Conservation (phyloP, 441 rosid species). For the Populus hybrid region DNA sequence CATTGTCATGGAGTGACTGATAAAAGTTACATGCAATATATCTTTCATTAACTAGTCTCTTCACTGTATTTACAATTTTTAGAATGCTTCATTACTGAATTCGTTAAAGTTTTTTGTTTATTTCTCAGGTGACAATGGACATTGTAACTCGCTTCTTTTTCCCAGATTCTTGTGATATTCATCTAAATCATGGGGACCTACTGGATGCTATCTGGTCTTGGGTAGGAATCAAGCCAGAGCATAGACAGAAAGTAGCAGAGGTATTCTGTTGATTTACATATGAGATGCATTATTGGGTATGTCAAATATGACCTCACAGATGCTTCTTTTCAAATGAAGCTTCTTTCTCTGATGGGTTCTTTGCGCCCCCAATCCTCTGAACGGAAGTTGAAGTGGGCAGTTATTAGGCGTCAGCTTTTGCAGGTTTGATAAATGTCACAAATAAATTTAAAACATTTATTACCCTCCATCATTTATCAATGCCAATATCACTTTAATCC, state of each 20-base stretch:
- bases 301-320: slow-evolving; percentile 25
- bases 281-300: slow-evolving; percentile 17
- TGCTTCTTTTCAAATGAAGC: slow-evolving; percentile 48
- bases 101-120: slow-evolving; percentile 12
- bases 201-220: slow-evolving; percentile 95
- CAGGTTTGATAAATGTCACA: slow-evolving; percentile 56
- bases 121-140: slow-evolving; percentile 72
- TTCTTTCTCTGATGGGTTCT: slow-evolving; percentile 87
- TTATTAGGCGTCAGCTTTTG: slow-evolving; percentile 90
- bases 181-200: slow-evolving; percentile 89
- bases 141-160: slow-evolving; percentile 54
- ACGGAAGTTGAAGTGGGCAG: slow-evolving; percentile 82
- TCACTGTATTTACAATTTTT: background rate
- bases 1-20: background rate
- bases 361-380: slow-evolving; percentile 92
- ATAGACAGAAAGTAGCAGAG: slow-evolving; percentile 90
- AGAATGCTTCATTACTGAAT: background rate
- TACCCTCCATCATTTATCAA: background rate
- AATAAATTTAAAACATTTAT: slow-evolving; percentile 1
- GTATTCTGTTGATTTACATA: slow-evolving; percentile 35
- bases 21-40: background rate
- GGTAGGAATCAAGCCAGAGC: slow-evolving; percentile 87
- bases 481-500: background rate
- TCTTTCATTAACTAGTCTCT: background rate
- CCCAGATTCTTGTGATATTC: slow-evolving; percentile 72